phyloP scores from a whole-genome alignment of 768 basidiomycete genomes.

The Leccinum disarticulatum region DNA sequence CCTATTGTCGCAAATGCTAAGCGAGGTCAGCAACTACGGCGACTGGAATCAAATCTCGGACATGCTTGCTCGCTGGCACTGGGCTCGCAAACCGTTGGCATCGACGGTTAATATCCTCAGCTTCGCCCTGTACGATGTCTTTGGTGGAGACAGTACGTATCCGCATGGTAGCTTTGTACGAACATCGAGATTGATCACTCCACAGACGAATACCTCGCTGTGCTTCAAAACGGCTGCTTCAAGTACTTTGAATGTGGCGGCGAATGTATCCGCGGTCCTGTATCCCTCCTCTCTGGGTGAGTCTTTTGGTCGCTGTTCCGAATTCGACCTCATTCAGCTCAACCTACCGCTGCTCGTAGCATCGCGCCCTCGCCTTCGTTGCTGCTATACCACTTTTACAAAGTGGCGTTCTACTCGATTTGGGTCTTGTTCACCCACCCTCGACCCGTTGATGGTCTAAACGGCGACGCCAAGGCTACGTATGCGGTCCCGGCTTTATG shows the following conservation, averaged over 20 bases:
- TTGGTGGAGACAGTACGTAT: conserved; percentile 85
- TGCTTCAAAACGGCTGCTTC: conserved; percentile 86
- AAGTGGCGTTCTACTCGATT: conserved; percentile 92
- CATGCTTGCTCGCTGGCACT: conserved; percentile 74
- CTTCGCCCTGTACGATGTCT: conserved; percentile 91
- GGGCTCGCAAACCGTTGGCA: conserved; percentile 78
- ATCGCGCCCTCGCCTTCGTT: conserved; percentile 77
- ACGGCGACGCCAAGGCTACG: conserved; percentile 36
- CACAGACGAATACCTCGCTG: conserved; percentile 57
- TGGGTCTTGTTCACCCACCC: conserved; percentile 82
- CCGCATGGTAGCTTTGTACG: background rate
- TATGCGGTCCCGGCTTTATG: conserved; percentile 45
- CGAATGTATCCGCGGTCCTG: conserved; percentile 83
- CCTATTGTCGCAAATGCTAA: conserved; percentile 62
- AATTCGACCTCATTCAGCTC: background rate
- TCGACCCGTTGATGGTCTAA: conserved; percentile 21
- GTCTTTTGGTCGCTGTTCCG: conserved; percentile 8
- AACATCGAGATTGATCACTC: conserved; percentile 3
- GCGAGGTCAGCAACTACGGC: conserved; percentile 38
- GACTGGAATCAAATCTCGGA: conserved; percentile 54
- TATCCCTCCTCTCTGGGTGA: conserved; percentile 86
- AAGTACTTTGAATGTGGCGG: conserved; percentile 96
- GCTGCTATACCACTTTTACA: conserved; percentile 90
- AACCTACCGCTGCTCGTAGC: conserved; percentile 39
- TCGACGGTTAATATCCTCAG: conserved; percentile 92